Conservation (phyloP, 1,284 basidiomycete genomes). For the Cutaneotrichosporon mucoides region DNA sequence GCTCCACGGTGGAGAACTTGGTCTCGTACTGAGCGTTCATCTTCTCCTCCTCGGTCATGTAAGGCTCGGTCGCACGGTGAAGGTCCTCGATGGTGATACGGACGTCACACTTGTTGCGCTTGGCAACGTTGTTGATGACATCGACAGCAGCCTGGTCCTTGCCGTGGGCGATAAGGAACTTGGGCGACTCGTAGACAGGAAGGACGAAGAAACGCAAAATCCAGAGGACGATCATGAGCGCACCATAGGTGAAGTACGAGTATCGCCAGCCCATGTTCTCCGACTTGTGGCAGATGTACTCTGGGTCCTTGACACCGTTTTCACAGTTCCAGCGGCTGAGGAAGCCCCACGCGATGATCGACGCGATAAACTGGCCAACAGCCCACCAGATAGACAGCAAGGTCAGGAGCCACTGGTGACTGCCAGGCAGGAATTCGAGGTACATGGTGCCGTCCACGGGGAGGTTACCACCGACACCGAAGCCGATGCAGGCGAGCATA, state of each 20-base stretch:
- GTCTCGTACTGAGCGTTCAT: constrained; percentile 19
- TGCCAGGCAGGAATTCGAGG: constrained; percentile 57
- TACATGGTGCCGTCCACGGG: constrained; percentile 60
- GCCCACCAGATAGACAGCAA: constrained; percentile 66
- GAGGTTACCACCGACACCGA: constrained; percentile 60
- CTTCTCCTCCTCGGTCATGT: constrained; percentile 24
- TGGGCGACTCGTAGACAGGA: constrained; percentile 59
- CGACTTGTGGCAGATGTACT: constrained; percentile 46
- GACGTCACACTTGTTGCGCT: constrained; percentile 54
- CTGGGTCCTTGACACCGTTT: constrained; percentile 11
- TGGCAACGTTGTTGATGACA: constrained; percentile 53
- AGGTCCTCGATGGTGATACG: constrained; percentile 54
- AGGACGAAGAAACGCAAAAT: constrained; percentile 40
- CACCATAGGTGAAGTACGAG: constrained; percentile 56
- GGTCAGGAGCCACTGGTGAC: constrained; percentile 61
- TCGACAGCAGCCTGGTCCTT: constrained; percentile 58
- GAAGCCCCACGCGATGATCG: constrained; percentile 51
- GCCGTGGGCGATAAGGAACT: constrained; percentile 58
- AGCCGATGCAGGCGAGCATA: constrained; percentile 51
- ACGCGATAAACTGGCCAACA: constrained; percentile 54
- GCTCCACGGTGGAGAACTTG: constrained; percentile 32
- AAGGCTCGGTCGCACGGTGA: constrained; percentile 38
- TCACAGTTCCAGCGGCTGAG: constrained; percentile 11
- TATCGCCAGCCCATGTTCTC: constrained; percentile 63
- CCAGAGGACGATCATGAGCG: constrained; percentile 51